Evolutionary conservation across 495 filamentous ascomycete genomes (phyloP).

Genomic region (Aspergillus campestris): DNA sequence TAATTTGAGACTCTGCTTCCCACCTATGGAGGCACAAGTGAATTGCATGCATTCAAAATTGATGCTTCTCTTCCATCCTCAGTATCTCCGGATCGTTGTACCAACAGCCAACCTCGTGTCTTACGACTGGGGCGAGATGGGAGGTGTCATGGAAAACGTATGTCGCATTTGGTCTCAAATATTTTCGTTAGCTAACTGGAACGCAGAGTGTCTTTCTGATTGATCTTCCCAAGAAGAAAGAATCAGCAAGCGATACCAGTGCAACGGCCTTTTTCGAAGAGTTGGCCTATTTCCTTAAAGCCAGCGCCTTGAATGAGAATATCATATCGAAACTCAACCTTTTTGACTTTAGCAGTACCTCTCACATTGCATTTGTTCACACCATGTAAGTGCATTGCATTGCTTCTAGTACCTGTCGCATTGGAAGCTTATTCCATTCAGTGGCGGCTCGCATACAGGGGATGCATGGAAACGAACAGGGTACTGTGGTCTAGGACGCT

Average conservation of each 20-base stretch:
- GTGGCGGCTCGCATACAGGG: conserved; percentile 46
- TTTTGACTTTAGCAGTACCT: conserved; percentile 70
- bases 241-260: conserved; percentile 18
- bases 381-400: conserved; percentile 45
- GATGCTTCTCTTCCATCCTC: conserved; percentile 65
- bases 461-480: conserved; percentile 55
- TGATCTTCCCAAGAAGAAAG: conserved; percentile 58
- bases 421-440: conserved; percentile 4
- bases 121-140: conserved; percentile 79
- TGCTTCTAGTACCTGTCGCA: neutral
- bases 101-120: conserved; percentile 74
- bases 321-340: conserved; percentile 50
- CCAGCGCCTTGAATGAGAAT: conserved; percentile 54
- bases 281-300: conserved; percentile 59
- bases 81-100: conserved; percentile 63
- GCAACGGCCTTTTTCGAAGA: conserved; percentile 61
- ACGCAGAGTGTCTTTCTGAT: conserved; percentile 64
- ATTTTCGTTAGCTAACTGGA: neutral
- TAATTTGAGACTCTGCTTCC: conserved; percentile 67
- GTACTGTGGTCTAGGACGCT: conserved; percentile 57
- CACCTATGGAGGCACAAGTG: conserved; percentile 56
- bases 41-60: conserved; percentile 85
- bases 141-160: conserved; percentile 69
- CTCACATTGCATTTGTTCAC: conserved; percentile 68
- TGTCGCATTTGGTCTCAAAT: neutral